Evolutionary conservation across 192 early-diverging fungal genomes (phyloP).

Genomic region (Coemansia sp.): DNA sequence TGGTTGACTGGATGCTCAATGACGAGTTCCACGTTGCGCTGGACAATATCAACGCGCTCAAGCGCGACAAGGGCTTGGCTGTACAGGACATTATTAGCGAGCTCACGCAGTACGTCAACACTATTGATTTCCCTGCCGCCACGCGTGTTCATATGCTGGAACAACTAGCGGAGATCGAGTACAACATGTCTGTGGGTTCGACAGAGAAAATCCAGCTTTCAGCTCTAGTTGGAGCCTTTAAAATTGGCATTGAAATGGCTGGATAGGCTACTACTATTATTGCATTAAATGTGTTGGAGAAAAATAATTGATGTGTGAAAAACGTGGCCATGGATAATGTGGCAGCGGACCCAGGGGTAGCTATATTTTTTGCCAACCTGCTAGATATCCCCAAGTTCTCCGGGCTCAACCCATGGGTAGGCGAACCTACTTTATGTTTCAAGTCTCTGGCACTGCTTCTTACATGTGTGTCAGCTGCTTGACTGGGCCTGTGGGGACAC

Average conservation of each 20-base stretch:
- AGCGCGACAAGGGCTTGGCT: slow-evolving; percentile 83
- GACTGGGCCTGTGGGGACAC: no score
- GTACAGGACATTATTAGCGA: slow-evolving; percentile 88
- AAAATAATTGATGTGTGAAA: background rate
- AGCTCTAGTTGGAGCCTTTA: slow-evolving; percentile 86
- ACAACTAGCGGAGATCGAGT: slow-evolving; percentile 86
- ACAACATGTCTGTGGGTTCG: slow-evolving; percentile 75
- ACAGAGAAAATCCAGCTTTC: slow-evolving; percentile 86
- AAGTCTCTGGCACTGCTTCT: no score
- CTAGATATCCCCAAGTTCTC: no score
- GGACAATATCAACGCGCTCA: slow-evolving; percentile 68
- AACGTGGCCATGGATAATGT: no score
- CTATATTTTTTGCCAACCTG: no score
- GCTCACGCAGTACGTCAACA: slow-evolving; percentile 63
- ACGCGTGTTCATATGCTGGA: slow-evolving; percentile 72
- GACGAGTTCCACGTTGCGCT: slow-evolving; percentile 82
- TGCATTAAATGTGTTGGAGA: background rate
- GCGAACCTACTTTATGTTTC: no score
- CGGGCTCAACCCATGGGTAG: no score
- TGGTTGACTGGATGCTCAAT: slow-evolving; percentile 76
- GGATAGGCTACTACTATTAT: slow-evolving; percentile 10
- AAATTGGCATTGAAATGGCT: slow-evolving; percentile 70
- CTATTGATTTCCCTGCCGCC: slow-evolving; percentile 72
- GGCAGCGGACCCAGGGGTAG: background rate
- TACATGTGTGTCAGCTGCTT: no score